Evolutionary conservation across 768 basidiomycete genomes (phyloP).

Genomic region (Dioszegia crocea): DNA sequence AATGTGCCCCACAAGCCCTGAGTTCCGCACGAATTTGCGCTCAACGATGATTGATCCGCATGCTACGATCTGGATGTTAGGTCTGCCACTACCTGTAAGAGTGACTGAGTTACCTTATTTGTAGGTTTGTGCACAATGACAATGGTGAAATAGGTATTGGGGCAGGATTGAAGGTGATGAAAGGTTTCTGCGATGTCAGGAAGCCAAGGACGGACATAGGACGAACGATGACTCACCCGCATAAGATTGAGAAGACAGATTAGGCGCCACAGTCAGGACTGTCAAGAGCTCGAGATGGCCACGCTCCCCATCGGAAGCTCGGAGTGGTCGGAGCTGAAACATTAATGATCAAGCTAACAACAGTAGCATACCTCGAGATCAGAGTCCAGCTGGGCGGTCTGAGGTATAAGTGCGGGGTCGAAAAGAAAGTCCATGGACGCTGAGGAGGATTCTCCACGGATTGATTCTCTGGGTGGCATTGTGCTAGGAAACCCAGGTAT

Average conservation of each 20-base stretch:
- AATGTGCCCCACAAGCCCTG: constrained; percentile 89
- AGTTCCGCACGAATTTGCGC: constrained; percentile 82
- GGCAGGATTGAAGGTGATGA: constrained; percentile 31
- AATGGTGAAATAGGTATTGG: constrained; percentile 70
- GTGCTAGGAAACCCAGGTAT: too few relatives aligned
- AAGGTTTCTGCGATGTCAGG: constrained; percentile 22
- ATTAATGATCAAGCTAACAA: neutral
- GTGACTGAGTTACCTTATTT: constrained; percentile 53
- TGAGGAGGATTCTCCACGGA: neutral
- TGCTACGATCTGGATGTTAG: constrained; percentile 60
- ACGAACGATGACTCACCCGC: constrained; percentile 60
- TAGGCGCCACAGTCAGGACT: constrained; percentile 66
- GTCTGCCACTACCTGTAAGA: neutral
- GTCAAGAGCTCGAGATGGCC: constrained; percentile 78
- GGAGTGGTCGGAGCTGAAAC: constrained; percentile 78
- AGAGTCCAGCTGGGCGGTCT: neutral
- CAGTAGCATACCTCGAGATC: constrained; percentile 5
- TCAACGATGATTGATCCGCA: constrained; percentile 83
- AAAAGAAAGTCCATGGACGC: neutral
- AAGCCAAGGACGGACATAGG: neutral
- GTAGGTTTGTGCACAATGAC: constrained; percentile 72
- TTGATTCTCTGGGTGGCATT: neutral
- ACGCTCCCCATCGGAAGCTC: constrained; percentile 73
- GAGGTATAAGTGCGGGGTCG: constrained; percentile 10
- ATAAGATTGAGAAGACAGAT: constrained; percentile 67